These are phyloP conservation scores for Gossypioides kirkii DNA, from an alignment of 345 rosid genomes.

Conservation along the genomic window DNA sequence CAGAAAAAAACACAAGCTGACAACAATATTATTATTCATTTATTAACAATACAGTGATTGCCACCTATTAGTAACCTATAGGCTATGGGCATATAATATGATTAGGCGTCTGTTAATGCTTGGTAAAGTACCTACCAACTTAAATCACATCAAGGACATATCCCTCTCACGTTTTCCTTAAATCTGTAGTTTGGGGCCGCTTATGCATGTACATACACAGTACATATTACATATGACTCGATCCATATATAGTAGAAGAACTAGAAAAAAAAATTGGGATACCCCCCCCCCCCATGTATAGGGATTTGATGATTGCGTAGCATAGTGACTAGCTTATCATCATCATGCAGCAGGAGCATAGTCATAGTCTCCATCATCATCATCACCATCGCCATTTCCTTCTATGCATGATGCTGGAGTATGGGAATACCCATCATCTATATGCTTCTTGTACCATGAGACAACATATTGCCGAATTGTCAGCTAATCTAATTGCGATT, in stretches of 20 bases:
- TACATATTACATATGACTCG: no score
- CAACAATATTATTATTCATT: no score
- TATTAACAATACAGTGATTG: background rate
- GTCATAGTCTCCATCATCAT: conserved; percentile 14
- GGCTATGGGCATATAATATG: background rate
- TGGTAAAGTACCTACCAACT: background rate
- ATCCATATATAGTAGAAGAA: no score
- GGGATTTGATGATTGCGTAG: background rate
- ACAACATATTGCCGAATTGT: background rate
- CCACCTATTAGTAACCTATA: background rate
- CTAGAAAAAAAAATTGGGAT: no score
- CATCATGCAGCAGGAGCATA: conserved; percentile 17
- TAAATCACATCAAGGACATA: no score
- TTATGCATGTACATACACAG: no score
- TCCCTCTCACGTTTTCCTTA: no score
- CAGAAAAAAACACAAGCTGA: no score
- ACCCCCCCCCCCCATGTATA: background rate
- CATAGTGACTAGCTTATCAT: background rate
- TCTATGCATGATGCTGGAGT: background rate
- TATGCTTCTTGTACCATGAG: conserved; percentile 13
- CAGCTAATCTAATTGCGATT: background rate
- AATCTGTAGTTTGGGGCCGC: background rate
- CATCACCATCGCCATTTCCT: conserved; percentile 3
- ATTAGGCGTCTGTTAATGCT: background rate
- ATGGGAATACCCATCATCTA: background rate